A percentile compares a stretch with the other conserved stretches of the same genome.
phyloP scores from a whole-genome alignment of 106 monocot species.

The Iris macrosiphon region DNA sequence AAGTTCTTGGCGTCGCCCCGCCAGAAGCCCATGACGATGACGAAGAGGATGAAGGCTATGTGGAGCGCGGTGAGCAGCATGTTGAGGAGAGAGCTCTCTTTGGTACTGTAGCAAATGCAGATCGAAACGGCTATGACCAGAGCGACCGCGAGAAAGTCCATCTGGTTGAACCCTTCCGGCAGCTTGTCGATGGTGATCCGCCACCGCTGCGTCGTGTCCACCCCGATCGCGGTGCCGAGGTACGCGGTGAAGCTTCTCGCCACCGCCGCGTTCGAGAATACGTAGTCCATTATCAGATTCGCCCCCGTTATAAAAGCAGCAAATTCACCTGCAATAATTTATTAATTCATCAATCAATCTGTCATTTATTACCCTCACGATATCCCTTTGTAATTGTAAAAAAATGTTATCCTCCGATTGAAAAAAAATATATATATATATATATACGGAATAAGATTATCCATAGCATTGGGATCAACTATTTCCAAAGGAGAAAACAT shows the following conservation, averaged over 20 bases:
- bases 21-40: constrained; percentile 74
- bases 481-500: no score
- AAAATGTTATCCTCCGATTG: no score
- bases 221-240: constrained; percentile 65
- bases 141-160: constrained; percentile 73
- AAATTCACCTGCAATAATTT: constrained; percentile 88
- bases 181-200: constrained; percentile 51
- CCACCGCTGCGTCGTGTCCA: constrained; percentile 45
- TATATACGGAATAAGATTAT: no score
- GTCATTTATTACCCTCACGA: no score
- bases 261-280: constrained; percentile 94
- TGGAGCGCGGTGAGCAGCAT: constrained; percentile 67
- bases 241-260: constrained; percentile 87
- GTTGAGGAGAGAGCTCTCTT: constrained; percentile 81
- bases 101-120: constrained; percentile 90
- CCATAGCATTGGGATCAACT: no score
- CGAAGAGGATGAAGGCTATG: constrained; percentile 77
- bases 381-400: no score
- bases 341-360: no score
- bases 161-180: constrained; percentile 80
- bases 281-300: constrained; percentile 96
- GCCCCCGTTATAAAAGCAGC: constrained; percentile 87
- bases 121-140: constrained; percentile 51
- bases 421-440: no score
- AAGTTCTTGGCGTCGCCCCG: constrained; percentile 54